Evolutionary conservation across 1,284 basidiomycete species (phyloP), one percentile per base, ranked within the genome.

Genomic region (Phellopilus nigrolimitatus): DNA sequence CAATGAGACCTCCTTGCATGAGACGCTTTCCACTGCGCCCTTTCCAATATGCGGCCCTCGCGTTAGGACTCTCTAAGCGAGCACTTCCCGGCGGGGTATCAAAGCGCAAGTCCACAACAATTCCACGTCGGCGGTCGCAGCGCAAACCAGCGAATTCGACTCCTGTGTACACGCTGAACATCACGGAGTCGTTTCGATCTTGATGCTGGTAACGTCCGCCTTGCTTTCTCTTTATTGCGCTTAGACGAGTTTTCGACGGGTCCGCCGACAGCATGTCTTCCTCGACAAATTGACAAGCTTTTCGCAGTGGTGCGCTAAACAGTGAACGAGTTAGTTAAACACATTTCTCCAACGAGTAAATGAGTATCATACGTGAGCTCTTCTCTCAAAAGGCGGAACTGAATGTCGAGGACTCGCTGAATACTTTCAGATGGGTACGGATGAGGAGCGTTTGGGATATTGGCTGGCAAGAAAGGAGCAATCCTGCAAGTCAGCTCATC

Each of bases 351-450:
- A 34, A 47, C 19, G 57, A 30, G 3, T 46, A 44, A 28, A 25
- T 36, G 15, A 40, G 37, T 15, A 30, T 6, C 41, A 31, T 61
- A 82, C 82, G 74, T 79, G 12, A 85, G 64, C 56, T 88, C 85
- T 55, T 85, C 84, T 28, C 85, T 70, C 34, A 88, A 64, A 0
- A 88, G 70, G 25, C 86, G 75, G 60, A 85, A 88, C 56, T 88
- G 82, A 2, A 82, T 73, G 49, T 88, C 86, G 5, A 86, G 63
- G n/a, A 80, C 64, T 9, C 76, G 68, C 47, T 82, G 71, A 75
- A 85, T 82, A 22, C 76, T 78, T 10, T 72, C 70, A 4, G 64
- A 52, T 0, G 75, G 74, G 22, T 73, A 68, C 49, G 75, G 81
- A 60, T 88, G 85, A 0, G 79, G 83, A 0, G 82, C 83, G 5